Conservation (phyloP, 2,329 filamentous ascomycete species). For the Tolypocladium guangdongense region DNA sequence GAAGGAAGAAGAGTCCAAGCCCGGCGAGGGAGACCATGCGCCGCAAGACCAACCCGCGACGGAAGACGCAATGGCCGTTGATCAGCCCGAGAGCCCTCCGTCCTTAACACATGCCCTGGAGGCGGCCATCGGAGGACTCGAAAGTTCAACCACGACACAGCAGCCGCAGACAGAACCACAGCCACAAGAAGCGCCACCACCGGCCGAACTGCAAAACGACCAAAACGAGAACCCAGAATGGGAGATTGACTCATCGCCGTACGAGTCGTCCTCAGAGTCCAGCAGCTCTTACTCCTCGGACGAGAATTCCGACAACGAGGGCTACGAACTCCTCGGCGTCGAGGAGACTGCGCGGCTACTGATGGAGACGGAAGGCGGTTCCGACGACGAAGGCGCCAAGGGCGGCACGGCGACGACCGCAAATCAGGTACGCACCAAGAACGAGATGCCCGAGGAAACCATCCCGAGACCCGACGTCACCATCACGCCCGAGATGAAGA, state of each 20-base stretch:
- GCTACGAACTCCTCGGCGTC: conserved; percentile 63
- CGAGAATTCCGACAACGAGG: conserved; percentile 43
- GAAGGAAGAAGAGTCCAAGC: neutral
- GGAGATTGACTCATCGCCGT: conserved; percentile 71
- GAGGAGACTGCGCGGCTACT: conserved; percentile 77
- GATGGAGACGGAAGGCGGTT: conserved; percentile 72
- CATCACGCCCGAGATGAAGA: conserved; percentile 67
- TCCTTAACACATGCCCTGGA: conserved; percentile 32
- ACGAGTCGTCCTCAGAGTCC: conserved; percentile 54
- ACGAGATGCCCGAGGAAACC: conserved; percentile 58
- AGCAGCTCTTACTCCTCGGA: conserved; percentile 49
- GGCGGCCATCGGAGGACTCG: conserved; percentile 30
- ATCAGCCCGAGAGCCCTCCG: conserved; percentile 22
- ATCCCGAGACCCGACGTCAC: conserved; percentile 65
- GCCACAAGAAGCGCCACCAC: conserved; percentile 1
- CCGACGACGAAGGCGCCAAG: conserved; percentile 61
- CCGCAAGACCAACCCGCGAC: neutral
- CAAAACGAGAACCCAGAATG: conserved; percentile 57
- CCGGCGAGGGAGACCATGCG: neutral
- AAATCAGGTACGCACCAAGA: conserved; percentile 62
- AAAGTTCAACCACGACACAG: conserved; percentile 5
- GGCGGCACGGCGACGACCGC: conserved; percentile 25
- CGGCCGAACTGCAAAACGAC: conserved; percentile 18
- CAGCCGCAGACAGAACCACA: conserved; percentile 1
- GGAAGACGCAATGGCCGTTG: conserved; percentile 25